A percentile compares a stretch with the other conserved stretches of the same genome.
phyloP scores from a whole-genome alignment of 768 basidiomycete species.

The Lactarius indigo region DNA sequence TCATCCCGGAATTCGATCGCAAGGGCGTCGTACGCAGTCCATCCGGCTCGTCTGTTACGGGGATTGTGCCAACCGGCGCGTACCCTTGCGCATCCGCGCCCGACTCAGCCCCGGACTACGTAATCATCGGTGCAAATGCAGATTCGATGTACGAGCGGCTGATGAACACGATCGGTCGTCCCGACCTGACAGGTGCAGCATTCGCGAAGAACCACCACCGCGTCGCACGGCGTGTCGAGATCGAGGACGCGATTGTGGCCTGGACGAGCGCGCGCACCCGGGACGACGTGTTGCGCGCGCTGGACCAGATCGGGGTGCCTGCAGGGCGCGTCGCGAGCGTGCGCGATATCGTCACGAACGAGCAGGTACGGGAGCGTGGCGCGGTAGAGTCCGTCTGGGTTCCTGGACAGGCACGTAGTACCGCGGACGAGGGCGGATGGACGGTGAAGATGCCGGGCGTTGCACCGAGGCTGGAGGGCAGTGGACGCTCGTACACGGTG shows the following conservation, averaged over 20 bases:
- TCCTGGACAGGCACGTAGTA: slow-evolving; percentile 16
- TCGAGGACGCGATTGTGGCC: slow-evolving; percentile 56
- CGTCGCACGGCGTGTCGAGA: slow-evolving; percentile 43
- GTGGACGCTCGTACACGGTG: slow-evolving; percentile 55
- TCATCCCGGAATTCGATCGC: slow-evolving; percentile 72
- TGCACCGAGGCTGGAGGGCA: slow-evolving; percentile 59
- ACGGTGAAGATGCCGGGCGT: slow-evolving; percentile 65
- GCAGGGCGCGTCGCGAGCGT: slow-evolving; percentile 63
- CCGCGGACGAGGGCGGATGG: slow-evolving; percentile 44
- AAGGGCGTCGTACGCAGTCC: slow-evolving; percentile 70
- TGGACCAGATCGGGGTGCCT: slow-evolving; percentile 55
- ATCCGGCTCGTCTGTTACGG: slow-evolving; percentile 71
- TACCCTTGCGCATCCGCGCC: slow-evolving; percentile 59
- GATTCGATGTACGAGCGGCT: slow-evolving; percentile 66
- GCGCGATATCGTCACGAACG: slow-evolving; percentile 56
- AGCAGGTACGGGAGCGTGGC: slow-evolving; percentile 53
- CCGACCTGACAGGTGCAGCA: slow-evolving; percentile 54
- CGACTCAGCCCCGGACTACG: slow-evolving; percentile 43
- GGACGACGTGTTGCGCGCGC: slow-evolving; percentile 49
- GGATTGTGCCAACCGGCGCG: slow-evolving; percentile 73
- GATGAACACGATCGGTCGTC: slow-evolving; percentile 56
- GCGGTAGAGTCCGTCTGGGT: slow-evolving; percentile 60
- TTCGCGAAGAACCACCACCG: slow-evolving; percentile 46
- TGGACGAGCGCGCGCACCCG: slow-evolving; percentile 53
- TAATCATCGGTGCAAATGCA: slow-evolving; percentile 71